Percentiles rank a stretch among this genome's conserved stretches.
phyloP scores from a whole-genome alignment of 2,329 filamentous ascomycete species.

The Cladobotryum mycophilum region DNA sequence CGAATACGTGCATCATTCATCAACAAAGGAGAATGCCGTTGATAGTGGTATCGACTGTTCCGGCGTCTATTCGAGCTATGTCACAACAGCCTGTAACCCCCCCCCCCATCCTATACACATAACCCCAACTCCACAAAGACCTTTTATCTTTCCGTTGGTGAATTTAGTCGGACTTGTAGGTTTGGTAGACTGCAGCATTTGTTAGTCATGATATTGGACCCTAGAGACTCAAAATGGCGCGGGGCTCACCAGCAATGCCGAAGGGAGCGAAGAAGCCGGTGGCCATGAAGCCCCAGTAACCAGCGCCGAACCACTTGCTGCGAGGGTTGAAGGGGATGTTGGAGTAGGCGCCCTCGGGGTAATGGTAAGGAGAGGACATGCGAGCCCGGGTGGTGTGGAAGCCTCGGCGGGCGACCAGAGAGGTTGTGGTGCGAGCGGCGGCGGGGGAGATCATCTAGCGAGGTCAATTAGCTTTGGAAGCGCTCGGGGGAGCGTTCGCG shows the following conservation, averaged over 20 bases:
- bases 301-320: constrained; percentile 74
- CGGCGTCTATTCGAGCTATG: constrained; percentile 29
- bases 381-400: constrained; percentile 88
- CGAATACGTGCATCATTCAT: too few relatives aligned
- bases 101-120: constrained; percentile 13
- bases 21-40: too few relatives aligned
- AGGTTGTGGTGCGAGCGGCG: constrained; percentile 57
- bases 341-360: constrained; percentile 88
- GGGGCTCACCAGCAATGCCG: constrained; percentile 51
- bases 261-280: constrained; percentile 56
- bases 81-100: constrained; percentile 20
- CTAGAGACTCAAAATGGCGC: too few relatives aligned
- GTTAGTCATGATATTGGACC: constrained; percentile 2
- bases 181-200: constrained; percentile 40
- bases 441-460: constrained; percentile 76
- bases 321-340: constrained; percentile 97
- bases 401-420: constrained; percentile 76
- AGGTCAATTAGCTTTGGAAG: constrained; percentile 36
- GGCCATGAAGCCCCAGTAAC: constrained; percentile 70
- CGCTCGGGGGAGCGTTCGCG: background rate
- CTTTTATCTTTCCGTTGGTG: constrained; percentile 3
- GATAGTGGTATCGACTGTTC: constrained; percentile 19
- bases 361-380: constrained; percentile 90
- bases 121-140: background rate
- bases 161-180: constrained; percentile 34